Conservation (phyloP, 768 basidiomycete species). For the Russula abietina region DNA sequence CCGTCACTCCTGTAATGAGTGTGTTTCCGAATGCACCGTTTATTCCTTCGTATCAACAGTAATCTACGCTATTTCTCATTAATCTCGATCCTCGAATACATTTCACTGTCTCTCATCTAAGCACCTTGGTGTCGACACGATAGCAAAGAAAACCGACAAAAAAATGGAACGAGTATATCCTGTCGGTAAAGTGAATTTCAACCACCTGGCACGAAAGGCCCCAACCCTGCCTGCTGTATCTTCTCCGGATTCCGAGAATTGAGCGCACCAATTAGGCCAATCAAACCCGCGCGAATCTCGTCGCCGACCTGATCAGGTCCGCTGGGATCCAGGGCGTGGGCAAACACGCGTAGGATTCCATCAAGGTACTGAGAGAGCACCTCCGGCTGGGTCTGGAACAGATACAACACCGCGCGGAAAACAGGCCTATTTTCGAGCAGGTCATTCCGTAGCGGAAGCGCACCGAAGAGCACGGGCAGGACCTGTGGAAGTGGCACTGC, state of each 20-base stretch:
- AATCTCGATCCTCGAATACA: not conserved
- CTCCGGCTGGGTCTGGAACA: slow-evolving; percentile 73
- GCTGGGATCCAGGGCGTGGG: slow-evolving; percentile 72
- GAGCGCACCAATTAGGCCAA: slow-evolving; percentile 65
- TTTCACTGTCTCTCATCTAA: slow-evolving; percentile 8
- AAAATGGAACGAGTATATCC: slow-evolving; percentile 7
- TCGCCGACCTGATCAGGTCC: slow-evolving; percentile 72
- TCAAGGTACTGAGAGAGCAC: slow-evolving; percentile 73
- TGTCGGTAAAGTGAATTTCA: slow-evolving; percentile 25
- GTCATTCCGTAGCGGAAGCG: slow-evolving; percentile 85
- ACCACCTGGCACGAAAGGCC: slow-evolving; percentile 43
- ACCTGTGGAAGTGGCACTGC: slow-evolving; percentile 89
- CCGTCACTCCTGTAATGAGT: too few species aligned
- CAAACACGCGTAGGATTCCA: slow-evolving; percentile 70
- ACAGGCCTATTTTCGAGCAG: slow-evolving; percentile 84
- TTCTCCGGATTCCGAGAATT: slow-evolving; percentile 70
- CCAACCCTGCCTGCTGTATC: slow-evolving; percentile 74
- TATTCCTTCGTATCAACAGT: not conserved
- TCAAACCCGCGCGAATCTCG: slow-evolving; percentile 69
- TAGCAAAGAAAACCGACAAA: not conserved
- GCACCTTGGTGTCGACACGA: not conserved
- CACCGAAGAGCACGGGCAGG: slow-evolving; percentile 73
- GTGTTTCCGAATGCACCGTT: not conserved
- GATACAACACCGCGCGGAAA: slow-evolving; percentile 82
- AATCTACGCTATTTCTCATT: not conserved